phyloP scores from a whole-genome alignment of 163 green algal genomes.

The Trebouxiophyceae sp. region DNA sequence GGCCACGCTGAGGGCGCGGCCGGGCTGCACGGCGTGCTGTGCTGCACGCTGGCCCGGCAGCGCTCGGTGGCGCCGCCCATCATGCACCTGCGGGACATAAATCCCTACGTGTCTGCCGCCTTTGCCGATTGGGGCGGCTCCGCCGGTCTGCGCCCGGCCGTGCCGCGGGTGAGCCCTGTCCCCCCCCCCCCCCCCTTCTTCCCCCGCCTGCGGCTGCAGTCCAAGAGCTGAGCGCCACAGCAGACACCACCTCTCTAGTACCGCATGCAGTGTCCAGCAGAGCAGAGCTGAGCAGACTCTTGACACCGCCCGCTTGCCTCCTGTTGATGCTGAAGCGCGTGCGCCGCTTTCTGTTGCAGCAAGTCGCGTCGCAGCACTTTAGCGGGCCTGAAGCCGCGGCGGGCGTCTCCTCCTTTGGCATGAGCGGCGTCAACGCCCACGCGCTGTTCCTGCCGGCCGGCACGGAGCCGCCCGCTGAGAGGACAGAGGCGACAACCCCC shows the following conservation, averaged over 20 bases:
- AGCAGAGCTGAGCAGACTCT: too few relatives aligned
- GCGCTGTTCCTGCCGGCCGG: slow-evolving; percentile 24
- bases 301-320: too few relatives aligned
- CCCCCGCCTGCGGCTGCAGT: too few relatives aligned
- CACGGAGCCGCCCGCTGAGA: too few relatives aligned
- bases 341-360: too few relatives aligned
- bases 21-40: slow-evolving; percentile 16
- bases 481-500: too few relatives aligned
- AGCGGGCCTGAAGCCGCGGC: not conserved
- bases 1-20: slow-evolving; percentile 8
- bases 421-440: slow-evolving; percentile 68
- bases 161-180: not conserved
- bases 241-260: too few relatives aligned
- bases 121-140: slow-evolving; percentile 9
- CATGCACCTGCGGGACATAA: slow-evolving; percentile 48
- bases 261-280: too few relatives aligned
- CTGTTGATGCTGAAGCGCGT: too few relatives aligned
- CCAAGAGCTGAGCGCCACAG: too few relatives aligned
- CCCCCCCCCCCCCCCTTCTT: too few relatives aligned
- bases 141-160: not conserved
- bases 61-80: slow-evolving; percentile 15
- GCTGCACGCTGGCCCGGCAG: slow-evolving; percentile 7
- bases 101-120: slow-evolving; percentile 42
- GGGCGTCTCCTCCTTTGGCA: slow-evolving; percentile 57
- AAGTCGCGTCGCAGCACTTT: not conserved